Percentiles rank a stretch among this genome's conserved stretches.
Evolutionary conservation across 345 rosid species (phyloP).

Genomic region (Eutrema heterophyllum): DNA sequence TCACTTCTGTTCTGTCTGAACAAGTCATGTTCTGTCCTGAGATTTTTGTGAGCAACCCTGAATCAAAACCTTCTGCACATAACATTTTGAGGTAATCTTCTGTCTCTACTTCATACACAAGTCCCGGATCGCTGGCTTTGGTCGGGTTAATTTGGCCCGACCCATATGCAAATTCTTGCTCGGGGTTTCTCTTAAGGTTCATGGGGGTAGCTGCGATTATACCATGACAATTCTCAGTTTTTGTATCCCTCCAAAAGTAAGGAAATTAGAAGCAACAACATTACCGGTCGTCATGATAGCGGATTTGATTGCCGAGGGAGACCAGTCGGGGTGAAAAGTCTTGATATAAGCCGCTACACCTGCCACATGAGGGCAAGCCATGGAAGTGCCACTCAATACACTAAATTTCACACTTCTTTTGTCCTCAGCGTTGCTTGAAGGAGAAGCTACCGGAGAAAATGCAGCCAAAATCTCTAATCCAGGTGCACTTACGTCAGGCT

Average conservation of each 20-base stretch:
- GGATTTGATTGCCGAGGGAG: slow-evolving; percentile 40
- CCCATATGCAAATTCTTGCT: slow-evolving; percentile 23
- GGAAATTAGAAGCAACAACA: not conserved
- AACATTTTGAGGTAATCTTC: slow-evolving; percentile 25
- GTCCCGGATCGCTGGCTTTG: slow-evolving; percentile 28
- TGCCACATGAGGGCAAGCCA: slow-evolving; percentile 47
- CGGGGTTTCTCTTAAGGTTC: slow-evolving; percentile 17
- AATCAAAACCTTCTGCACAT: slow-evolving; percentile 13
- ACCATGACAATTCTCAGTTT: not conserved
- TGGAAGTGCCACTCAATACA: slow-evolving; percentile 38
- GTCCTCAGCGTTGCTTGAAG: slow-evolving; percentile 1
- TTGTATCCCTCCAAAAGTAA: not conserved
- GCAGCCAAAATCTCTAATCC: slow-evolving; percentile 41
- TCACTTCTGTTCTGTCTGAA: slow-evolving; percentile 8
- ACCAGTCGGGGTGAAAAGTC: slow-evolving; percentile 41
- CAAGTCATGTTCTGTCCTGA: slow-evolving; percentile 17
- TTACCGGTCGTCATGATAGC: slow-evolving; percentile 43
- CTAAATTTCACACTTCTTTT: slow-evolving; percentile 21
- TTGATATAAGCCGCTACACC: slow-evolving; percentile 40
- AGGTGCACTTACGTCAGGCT: slow-evolving; percentile 46
- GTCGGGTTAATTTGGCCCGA: slow-evolving; percentile 27
- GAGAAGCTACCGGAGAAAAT: slow-evolving; percentile 21
- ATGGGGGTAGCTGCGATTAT: slow-evolving; percentile 15
- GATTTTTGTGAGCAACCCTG: slow-evolving; percentile 14
- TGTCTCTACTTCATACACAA: slow-evolving; percentile 19